phyloP scores from a whole-genome alignment of 2,329 filamentous ascomycete species.

The Fusarium stilboides region DNA sequence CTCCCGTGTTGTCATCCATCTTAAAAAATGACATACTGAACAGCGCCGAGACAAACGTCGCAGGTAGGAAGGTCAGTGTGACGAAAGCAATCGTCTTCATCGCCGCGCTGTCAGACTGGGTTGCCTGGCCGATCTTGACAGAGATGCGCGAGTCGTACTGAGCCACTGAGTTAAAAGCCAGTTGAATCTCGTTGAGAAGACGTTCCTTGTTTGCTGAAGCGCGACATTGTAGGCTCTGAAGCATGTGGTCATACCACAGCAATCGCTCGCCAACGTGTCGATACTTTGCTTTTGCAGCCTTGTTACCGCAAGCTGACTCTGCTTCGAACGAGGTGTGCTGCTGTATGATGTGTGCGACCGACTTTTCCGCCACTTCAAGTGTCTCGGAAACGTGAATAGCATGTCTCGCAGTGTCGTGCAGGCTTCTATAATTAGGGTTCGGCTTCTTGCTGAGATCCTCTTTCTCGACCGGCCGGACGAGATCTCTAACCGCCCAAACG shows the following conservation, averaged over 20 bases:
- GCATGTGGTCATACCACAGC: constrained; percentile 52
- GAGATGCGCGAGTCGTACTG: constrained; percentile 59
- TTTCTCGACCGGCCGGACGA: constrained; percentile 55
- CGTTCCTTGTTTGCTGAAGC: constrained; percentile 60
- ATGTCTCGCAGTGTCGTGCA: constrained; percentile 62
- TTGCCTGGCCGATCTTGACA: constrained; percentile 58
- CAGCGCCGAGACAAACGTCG: constrained; percentile 65
- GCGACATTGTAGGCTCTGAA: constrained; percentile 55
- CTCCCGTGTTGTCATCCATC: constrained; percentile 38
- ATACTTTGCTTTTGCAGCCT: not conserved
- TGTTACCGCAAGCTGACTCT: accelerated
- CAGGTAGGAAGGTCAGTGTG: constrained; percentile 65
- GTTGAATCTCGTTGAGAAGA: constrained; percentile 69
- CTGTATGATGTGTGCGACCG: constrained; percentile 51
- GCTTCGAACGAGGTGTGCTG: constrained; percentile 51
- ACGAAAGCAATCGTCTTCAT: constrained; percentile 68
- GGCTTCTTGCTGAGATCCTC: constrained; percentile 33
- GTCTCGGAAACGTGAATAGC: constrained; percentile 62
- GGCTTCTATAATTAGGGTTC: constrained; percentile 52
- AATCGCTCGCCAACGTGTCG: constrained; percentile 53
- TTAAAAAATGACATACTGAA: constrained; percentile 65
- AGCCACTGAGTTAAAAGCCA: constrained; percentile 63
- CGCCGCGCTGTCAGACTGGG: constrained; percentile 63
- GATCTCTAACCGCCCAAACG: constrained; percentile 59
- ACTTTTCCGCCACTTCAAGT: constrained; percentile 54